phyloP scores from a whole-genome alignment of 225 moss, liverwort and hornwort species.

The Marchantia polymorpha region DNA sequence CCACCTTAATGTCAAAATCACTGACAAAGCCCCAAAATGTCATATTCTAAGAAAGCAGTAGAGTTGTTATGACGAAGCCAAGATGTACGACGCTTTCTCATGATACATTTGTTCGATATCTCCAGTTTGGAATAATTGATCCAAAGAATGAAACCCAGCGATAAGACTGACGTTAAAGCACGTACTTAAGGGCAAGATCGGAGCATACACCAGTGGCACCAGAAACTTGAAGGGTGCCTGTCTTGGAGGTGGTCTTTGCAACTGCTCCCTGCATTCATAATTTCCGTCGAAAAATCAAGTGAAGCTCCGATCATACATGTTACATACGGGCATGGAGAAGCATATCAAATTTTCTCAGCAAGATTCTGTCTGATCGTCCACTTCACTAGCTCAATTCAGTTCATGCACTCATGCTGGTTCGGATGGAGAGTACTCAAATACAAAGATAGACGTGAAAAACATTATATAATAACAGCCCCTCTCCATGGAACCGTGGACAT shows the following conservation, averaged over 20 bases:
- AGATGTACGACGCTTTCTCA: too few species aligned
- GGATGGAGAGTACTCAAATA: neutral
- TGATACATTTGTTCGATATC: too few species aligned
- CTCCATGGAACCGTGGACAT: too few species aligned
- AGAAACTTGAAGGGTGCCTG: constrained; percentile 93
- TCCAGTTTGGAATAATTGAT: too few species aligned
- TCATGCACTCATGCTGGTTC: neutral
- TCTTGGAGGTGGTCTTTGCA: constrained; percentile 60
- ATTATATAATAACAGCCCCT: too few species aligned
- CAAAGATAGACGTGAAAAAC: neutral
- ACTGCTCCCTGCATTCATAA: constrained; percentile 50
- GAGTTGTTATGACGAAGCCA: too few species aligned
- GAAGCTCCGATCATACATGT: neutral
- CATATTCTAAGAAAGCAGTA: too few species aligned
- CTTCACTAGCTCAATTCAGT: neutral
- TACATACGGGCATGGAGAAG: too few species aligned
- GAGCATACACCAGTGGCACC: constrained; percentile 90
- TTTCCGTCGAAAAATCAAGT: too few species aligned
- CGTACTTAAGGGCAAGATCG: constrained; percentile 84
- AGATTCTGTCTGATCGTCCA: neutral
- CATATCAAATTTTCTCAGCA: neutral
- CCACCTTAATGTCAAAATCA: too few species aligned
- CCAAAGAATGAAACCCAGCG: too few species aligned
- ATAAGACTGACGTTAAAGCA: neutral
- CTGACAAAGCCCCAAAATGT: too few species aligned